phyloP scores from a whole-genome alignment of 2,329 filamentous ascomycete species.

The Ophiosphaerella herpotricha region DNA sequence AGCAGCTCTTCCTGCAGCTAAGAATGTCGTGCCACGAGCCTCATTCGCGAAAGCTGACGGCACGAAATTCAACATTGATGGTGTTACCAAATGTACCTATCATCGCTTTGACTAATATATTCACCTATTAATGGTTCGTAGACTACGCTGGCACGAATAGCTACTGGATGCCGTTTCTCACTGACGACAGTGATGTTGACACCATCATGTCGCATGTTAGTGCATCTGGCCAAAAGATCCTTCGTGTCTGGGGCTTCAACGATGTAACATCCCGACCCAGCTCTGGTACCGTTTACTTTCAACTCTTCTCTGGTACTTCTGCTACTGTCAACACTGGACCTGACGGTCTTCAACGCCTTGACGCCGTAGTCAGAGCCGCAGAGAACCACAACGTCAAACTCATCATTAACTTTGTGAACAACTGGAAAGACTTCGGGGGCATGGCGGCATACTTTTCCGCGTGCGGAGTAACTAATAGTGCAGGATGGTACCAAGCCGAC shows the following conservation, averaged over 20 bases:
- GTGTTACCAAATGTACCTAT: slow-evolving; percentile 36
- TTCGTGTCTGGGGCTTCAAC: slow-evolving; percentile 68
- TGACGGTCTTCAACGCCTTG: slow-evolving; percentile 67
- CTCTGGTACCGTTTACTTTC: slow-evolving; percentile 58
- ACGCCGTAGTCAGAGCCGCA: slow-evolving; percentile 65
- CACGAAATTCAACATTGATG: slow-evolving; percentile 42
- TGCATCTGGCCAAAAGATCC: slow-evolving; percentile 59
- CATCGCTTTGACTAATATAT: background rate
- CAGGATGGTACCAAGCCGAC: slow-evolving; percentile 62
- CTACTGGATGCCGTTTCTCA: slow-evolving; percentile 61
- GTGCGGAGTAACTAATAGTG: slow-evolving; percentile 57
- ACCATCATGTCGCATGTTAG: slow-evolving; percentile 52
- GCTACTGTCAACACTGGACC: slow-evolving; percentile 66
- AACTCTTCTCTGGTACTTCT: slow-evolving; percentile 54
- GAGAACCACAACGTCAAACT: slow-evolving; percentile 65
- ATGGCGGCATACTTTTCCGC: slow-evolving; percentile 63
- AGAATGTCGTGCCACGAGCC: background rate
- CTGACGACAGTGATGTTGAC: slow-evolving; percentile 61
- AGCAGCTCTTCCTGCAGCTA: slow-evolving; percentile 24
- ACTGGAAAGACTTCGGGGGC: slow-evolving; percentile 71
- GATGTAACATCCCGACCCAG: slow-evolving; percentile 55
- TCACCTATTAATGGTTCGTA: slow-evolving; percentile 8
- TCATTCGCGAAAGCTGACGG: slow-evolving; percentile 24
- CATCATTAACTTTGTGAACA: slow-evolving; percentile 70
- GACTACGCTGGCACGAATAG: slow-evolving; percentile 60